phyloP scores from a whole-genome alignment of 2,329 filamentous ascomycete genomes.

The Ophidiomyces ophidiicola region DNA sequence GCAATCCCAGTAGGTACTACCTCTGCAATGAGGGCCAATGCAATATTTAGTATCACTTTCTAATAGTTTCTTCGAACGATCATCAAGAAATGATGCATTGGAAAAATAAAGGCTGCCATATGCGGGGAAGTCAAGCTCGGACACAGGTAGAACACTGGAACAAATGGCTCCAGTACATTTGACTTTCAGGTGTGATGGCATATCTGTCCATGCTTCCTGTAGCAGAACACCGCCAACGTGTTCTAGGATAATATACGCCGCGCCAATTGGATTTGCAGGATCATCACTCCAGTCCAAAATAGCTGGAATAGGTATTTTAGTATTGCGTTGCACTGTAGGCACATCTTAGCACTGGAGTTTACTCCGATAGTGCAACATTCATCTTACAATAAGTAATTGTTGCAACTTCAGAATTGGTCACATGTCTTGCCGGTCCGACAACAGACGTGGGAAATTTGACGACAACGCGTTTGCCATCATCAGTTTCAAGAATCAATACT shows the following conservation, averaged over 20 bases:
- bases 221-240: conserved; percentile 26
- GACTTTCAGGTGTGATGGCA: conserved; percentile 23
- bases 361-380: conserved; percentile 1
- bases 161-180: conserved; percentile 13
- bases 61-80: conserved; percentile 11
- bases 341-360: conserved; percentile 1
- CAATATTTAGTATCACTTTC: conserved; percentile 13
- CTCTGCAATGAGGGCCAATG: conserved; percentile 16
- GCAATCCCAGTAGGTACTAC: conserved; percentile 16
- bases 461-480: conserved; percentile 29
- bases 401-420: conserved; percentile 26
- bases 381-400: conserved; percentile 34
- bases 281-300: conserved; percentile 35
- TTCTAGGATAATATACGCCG: conserved; percentile 33
- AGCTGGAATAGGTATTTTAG: conserved; percentile 32
- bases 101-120: conserved; percentile 30
- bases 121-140: conserved; percentile 24
- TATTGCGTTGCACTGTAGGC: conserved; percentile 26
- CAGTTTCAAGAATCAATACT: conserved; percentile 33
- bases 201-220: conserved; percentile 23
- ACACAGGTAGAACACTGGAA: conserved; percentile 12
- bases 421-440: conserved; percentile 10
- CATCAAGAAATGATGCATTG: conserved; percentile 16
- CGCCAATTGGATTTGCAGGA: conserved; percentile 23
- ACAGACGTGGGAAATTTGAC: conserved; percentile 33